Percentiles rank a stretch among this genome's conserved stretches.
Conservation (phyloP, 2,329 filamentous ascomycete genomes). For the Fusarium graminum region DNA sequence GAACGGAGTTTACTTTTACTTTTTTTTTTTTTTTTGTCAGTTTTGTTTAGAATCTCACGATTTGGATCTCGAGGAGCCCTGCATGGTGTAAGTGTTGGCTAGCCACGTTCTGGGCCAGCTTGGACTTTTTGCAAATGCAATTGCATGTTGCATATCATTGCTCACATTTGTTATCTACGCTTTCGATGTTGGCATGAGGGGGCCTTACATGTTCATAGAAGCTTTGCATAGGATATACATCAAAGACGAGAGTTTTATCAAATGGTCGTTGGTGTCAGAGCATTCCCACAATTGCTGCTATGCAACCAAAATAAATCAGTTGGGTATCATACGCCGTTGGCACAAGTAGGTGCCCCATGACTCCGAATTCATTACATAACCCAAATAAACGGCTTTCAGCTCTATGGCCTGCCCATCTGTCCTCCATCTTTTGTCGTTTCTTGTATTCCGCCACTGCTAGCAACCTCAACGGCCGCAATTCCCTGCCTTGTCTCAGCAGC, state of each 20-base stretch:
- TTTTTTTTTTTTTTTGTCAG: constrained; percentile 28
- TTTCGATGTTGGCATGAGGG: neutral
- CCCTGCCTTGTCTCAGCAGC: constrained; percentile 62
- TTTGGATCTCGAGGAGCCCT: constrained; percentile 14
- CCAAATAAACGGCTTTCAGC: neutral
- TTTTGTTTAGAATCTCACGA: constrained; percentile 20
- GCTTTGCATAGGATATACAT: constrained; percentile 7
- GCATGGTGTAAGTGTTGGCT: constrained; percentile 7
- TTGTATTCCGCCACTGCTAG: constrained; percentile 16
- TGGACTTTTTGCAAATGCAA: constrained; percentile 20
- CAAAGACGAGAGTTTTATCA: neutral
- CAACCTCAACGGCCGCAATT: constrained; percentile 39
- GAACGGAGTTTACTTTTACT: constrained; percentile 46
- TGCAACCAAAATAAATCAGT: constrained; percentile 24
- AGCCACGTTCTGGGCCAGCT: constrained; percentile 8
- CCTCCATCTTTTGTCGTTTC: constrained; percentile 2
- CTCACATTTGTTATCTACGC: constrained; percentile 11
- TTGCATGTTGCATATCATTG: neutral
- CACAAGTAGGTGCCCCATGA: constrained; percentile 8
- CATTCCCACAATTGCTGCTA: constrained; percentile 29
- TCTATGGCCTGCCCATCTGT: neutral
- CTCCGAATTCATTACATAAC: constrained; percentile 8
- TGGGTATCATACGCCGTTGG: constrained; percentile 33
- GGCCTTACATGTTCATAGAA: constrained; percentile 28
- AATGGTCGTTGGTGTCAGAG: constrained; percentile 2